Conservation (phyloP, 2,329 filamentous ascomycete genomes). For the Aspergillus pseudotamarii region DNA sequence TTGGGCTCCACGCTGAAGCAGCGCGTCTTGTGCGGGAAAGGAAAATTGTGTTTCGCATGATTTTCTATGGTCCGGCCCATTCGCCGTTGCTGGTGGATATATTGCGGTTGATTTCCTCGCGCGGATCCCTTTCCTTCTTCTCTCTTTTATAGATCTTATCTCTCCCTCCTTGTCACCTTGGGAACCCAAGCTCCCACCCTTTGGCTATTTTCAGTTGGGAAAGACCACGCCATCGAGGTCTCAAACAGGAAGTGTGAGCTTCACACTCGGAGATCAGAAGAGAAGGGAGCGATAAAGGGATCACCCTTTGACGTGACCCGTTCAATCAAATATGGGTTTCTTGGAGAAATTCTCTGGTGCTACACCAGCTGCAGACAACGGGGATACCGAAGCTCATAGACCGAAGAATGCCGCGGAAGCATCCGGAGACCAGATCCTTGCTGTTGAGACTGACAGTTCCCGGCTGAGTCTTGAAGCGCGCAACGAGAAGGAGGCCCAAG, state of each 20-base stretch:
- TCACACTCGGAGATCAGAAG: neutral
- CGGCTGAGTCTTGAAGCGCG: conserved; percentile 30
- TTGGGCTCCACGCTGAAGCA: conserved; percentile 5
- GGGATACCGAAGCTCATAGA: neutral
- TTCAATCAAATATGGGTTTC: conserved; percentile 1
- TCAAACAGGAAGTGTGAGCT: neutral
- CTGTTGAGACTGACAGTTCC: conserved; percentile 20
- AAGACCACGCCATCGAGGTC: neutral
- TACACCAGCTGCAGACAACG: neutral
- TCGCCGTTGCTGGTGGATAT: neutral
- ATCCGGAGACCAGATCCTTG: conserved; percentile 7
- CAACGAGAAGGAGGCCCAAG: conserved; percentile 32
- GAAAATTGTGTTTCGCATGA: conserved; percentile 3
- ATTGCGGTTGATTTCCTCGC: neutral
- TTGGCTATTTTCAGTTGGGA: neutral
- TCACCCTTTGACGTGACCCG: neutral
- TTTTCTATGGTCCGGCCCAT: conserved; percentile 1
- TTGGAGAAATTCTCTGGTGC: neutral
- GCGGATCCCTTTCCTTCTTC: neutral
- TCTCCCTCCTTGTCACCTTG: neutral
- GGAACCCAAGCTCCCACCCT: neutral
- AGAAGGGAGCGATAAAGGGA: neutral
- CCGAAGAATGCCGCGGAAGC: conserved; percentile 2
- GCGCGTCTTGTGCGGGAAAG: conserved; percentile 8
- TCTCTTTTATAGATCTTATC: neutral